These are phyloP conservation scores for Fraxinus albicans DNA, from an alignment of 305 asterid species.

Conservation along the genomic window DNA sequence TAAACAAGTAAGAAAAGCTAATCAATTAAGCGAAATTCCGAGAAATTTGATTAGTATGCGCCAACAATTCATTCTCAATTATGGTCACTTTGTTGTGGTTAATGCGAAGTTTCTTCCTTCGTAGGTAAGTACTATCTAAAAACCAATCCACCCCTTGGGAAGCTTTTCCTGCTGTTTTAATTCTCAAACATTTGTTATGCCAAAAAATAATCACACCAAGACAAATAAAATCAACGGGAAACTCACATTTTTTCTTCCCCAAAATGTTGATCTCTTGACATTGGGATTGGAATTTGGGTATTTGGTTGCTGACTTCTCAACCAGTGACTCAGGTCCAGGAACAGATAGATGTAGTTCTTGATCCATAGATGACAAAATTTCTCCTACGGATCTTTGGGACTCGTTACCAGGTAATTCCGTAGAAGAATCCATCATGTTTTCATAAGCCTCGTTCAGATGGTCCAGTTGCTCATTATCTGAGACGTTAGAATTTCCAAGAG, in stretches of 20 bases:
- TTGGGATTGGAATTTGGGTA: conserved; percentile 49
- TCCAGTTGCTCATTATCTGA: conserved; percentile 61
- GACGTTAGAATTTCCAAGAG: conserved; percentile 39
- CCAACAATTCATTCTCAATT: conserved; percentile 8
- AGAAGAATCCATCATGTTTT: conserved; percentile 49
- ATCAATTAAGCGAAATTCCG: conserved; percentile 4
- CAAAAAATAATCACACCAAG: conserved; percentile 12
- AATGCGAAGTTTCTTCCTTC: conserved; percentile 11
- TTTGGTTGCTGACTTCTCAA: conserved; percentile 55
- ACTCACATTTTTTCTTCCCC: conserved; percentile 92
- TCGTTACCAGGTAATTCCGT: conserved; percentile 52
- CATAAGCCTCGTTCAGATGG: conserved; percentile 41
- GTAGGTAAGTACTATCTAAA: conserved; percentile 12
- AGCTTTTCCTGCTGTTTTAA: not conserved
- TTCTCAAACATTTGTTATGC: conserved; percentile 6
- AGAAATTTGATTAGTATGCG: conserved; percentile 18
- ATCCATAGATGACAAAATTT: conserved; percentile 71
- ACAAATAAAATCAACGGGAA: conserved; percentile 11
- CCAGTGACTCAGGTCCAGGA: conserved; percentile 53
- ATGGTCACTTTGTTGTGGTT: conserved; percentile 11
- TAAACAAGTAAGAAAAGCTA: conserved; percentile 3
- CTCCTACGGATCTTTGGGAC: conserved; percentile 81
- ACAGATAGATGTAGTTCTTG: conserved; percentile 61
- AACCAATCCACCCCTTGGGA: conserved; percentile 3
- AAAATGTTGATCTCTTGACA: conserved; percentile 73